A percentile compares a stretch with the other conserved stretches of the same genome.
Conservation (phyloP, 2,329 filamentous ascomycete species). For the Neonectria ditissima region DNA sequence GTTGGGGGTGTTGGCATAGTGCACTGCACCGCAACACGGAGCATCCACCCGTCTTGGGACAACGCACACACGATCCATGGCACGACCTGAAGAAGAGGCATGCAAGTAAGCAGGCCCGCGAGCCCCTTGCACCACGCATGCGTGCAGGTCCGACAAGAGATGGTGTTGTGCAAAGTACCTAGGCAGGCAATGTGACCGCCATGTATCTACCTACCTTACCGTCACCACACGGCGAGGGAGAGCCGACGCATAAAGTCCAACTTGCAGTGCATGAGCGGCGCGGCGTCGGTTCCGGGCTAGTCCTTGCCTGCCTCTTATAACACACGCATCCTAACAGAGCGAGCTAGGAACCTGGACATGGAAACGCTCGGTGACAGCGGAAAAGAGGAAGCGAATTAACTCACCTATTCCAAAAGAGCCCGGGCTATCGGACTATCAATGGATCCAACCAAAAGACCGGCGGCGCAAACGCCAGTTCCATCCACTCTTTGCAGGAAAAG, state of each 20-base stretch:
- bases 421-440: no score
- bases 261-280: background rate
- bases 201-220: no score
- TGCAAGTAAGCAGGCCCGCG: background rate
- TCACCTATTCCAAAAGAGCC: no score
- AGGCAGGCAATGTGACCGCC: no score
- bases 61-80: background rate
- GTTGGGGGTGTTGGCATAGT: background rate
- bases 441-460: no score
- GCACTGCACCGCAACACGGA: background rate
- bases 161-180: background rate
- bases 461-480: no score
- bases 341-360: no score
- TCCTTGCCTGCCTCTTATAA: no score
- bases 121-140: background rate
- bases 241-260: background rate
- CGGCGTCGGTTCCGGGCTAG: background rate
- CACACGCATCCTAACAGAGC: no score
- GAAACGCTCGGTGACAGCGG: background rate
- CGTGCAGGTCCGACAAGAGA: background rate
- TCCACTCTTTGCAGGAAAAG: no score
- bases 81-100: background rate
- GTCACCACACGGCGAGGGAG: background rate
- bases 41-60: background rate
- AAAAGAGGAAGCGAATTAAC: no score